Base-by-base conservation (phyloP, 2,329 filamentous ascomycete genomes). In the Aspergillus sp. region DNA sequence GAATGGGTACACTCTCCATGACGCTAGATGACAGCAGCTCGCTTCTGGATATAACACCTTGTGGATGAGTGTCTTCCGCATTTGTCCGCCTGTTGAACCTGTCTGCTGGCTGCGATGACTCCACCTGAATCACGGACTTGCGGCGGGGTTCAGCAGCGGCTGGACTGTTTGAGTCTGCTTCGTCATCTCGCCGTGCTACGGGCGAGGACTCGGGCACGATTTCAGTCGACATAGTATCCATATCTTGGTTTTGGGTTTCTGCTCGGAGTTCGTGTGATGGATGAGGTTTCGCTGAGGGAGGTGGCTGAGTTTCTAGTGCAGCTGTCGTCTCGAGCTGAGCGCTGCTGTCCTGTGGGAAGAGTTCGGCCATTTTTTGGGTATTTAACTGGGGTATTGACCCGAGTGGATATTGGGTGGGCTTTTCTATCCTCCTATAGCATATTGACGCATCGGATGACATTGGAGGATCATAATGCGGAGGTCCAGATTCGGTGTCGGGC, bases 1-100 rank as follows among this genome's bases (percentile, higher is more conserved):
- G 61, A n/a, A 59, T 33, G 5, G 61, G 57, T 30, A 64, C 46
- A 37, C 60, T 64, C 32, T 64, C 61, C 60, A 64, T 62, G 12
- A 64, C 48, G 36, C 58, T 64, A 2, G 60, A 61, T 0, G 60
- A 59, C 15, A 64, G 40, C 26, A 62, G 46, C 26, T 63, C 57
- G 29, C 55, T 59, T 3, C 47, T 44, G 8, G 52, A 52, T 5
- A 63, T 29, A 2, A 60, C 34, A 2, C 40, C 44, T 17, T 38
- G 45, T 16, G 40, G 35, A 13, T 37, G 39, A 22, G 35, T 38
- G 22, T 41, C 34, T 8, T 40, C 32, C 12, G 33, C 40, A 8
- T 24, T 29, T 7, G 19, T 30, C 6, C 40, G 40, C 15, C 33
- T 44, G 10, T 39, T 40, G 13, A 46, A 28, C 30, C 40, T 45